phyloP scores from a whole-genome alignment of 2,329 filamentous ascomycete genomes.

The Rutstroemia sydowiana region DNA sequence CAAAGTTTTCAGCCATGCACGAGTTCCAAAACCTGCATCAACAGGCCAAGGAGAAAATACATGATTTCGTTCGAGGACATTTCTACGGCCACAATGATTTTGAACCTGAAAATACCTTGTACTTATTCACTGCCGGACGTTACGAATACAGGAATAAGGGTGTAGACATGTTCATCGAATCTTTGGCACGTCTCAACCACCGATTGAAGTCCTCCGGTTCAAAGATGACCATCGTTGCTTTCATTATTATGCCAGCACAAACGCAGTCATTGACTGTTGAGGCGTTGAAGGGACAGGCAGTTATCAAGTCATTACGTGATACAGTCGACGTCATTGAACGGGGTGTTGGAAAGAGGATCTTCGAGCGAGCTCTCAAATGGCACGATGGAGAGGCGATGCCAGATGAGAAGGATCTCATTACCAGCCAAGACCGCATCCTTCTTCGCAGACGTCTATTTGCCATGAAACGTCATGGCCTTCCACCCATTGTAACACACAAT shows the following conservation, averaged over 20 bases:
- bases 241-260: constrained; percentile 98
- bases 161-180: constrained; percentile 99
- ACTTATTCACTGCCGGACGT: constrained; percentile 93
- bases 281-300: constrained; percentile 90
- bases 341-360: constrained; percentile 87
- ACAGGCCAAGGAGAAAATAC: constrained; percentile 94
- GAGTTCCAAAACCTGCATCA: constrained; percentile 98
- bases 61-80: constrained; percentile 94
- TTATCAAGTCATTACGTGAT: constrained; percentile 91
- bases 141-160: constrained; percentile 99
- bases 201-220: constrained; percentile 77
- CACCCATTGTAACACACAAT: constrained; percentile 97
- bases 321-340: constrained; percentile 89
- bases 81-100: constrained; percentile 99
- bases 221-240: constrained; percentile 91
- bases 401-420: constrained; percentile 94
- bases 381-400: constrained; percentile 89
- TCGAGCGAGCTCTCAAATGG: constrained; percentile 91
- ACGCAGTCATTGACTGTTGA: constrained; percentile 93
- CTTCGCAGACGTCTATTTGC: constrained; percentile 87
- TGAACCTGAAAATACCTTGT: constrained; percentile 91
- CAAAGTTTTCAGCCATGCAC: constrained; percentile 96
- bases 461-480: constrained; percentile 87
- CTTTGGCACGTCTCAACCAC: constrained; percentile 88
- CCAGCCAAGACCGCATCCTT: constrained; percentile 83